phyloP scores from a whole-genome alignment of 148 eudicot species.

The Heliamphora exappendiculata region DNA sequence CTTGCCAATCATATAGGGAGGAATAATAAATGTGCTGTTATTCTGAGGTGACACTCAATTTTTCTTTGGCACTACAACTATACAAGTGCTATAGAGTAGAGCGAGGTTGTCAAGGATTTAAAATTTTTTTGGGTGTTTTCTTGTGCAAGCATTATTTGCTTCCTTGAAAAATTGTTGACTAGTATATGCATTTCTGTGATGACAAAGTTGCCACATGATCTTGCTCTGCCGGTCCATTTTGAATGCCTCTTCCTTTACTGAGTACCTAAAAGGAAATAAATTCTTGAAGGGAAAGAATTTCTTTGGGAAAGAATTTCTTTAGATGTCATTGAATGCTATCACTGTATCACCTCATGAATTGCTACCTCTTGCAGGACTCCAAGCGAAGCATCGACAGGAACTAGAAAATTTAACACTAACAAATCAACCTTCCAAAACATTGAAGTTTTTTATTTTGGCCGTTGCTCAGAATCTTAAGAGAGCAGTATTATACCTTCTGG shows the following conservation, averaged over 20 bases:
- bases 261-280: background rate
- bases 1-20: background rate
- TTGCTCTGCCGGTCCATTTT: background rate
- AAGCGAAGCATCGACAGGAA: conserved; percentile 59
- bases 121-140: background rate
- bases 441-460: conserved; percentile 67
- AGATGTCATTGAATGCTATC: background rate
- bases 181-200: background rate
- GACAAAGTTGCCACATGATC: background rate
- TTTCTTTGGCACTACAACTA: background rate
- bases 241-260: background rate
- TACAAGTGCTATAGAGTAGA: background rate
- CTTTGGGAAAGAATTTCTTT: background rate
- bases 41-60: background rate
- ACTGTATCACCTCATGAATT: conserved; percentile 9
- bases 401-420: conserved; percentile 65
- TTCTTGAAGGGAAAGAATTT: background rate
- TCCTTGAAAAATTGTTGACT: background rate
- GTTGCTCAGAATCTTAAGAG: conserved; percentile 46
- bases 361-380: conserved; percentile 50
- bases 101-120: background rate
- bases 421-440: conserved; percentile 66
- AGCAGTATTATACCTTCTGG: conserved; percentile 52
- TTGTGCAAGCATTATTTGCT: background rate
- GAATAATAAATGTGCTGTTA: background rate